Conservation (phyloP, 2,329 filamentous ascomycete genomes). For the Ceratocystis diversiconidia region DNA sequence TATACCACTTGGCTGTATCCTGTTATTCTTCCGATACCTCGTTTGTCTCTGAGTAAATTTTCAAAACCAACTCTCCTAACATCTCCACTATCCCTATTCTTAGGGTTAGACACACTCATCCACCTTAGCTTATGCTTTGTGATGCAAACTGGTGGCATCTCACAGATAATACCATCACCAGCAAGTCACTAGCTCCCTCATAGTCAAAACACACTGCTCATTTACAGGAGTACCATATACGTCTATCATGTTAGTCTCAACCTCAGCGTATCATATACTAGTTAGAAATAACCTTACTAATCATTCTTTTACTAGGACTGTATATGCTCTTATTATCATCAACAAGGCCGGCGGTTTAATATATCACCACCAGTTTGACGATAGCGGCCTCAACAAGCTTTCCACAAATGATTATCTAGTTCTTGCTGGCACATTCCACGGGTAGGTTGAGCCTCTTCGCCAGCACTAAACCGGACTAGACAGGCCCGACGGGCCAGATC, state of each 20-base stretch:
- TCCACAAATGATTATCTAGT: slow-evolving; percentile 94
- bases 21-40: background rate
- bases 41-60: background rate
- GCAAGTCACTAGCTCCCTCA: background rate
- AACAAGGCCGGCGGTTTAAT: slow-evolving; percentile 96
- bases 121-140: background rate
- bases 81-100: background rate
- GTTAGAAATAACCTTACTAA: background rate
- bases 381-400: slow-evolving; percentile 71
- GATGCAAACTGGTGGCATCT: background rate
- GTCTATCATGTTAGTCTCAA: background rate
- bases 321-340: slow-evolving; percentile 92
- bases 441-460: slow-evolving; percentile 36
- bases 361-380: slow-evolving; percentile 88
- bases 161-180: background rate
- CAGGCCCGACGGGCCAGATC: no score
- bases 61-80: background rate
- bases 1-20: background rate
- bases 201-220: background rate
- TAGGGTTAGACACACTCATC: background rate
- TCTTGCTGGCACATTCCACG: slow-evolving; percentile 92
- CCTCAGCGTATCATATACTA: background rate
- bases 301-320: slow-evolving; percentile 47
- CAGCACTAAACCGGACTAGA: background rate
- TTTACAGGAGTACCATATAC: background rate